phyloP scores from a whole-genome alignment of 2,329 filamentous ascomycete species.

The Leptographium wingfieldii region DNA sequence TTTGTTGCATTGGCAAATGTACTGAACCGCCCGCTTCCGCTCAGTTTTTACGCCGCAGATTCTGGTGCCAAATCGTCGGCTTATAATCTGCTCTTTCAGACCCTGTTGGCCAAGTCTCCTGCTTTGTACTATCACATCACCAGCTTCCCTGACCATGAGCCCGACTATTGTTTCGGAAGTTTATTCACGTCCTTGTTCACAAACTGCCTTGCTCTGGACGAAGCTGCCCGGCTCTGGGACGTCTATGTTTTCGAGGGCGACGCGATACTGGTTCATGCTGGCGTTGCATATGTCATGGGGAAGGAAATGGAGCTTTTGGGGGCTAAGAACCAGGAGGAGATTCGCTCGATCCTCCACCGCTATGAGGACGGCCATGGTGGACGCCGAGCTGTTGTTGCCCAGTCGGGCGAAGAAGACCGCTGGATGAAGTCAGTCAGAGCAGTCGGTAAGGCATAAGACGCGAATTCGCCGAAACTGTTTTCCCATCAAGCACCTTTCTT shows the following conservation, averaged over 20 bases:
- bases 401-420: slow-evolving; percentile 34
- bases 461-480: not conserved
- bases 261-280: slow-evolving; percentile 54
- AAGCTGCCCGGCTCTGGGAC: slow-evolving; percentile 65
- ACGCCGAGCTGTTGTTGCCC: slow-evolving; percentile 24
- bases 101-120: slow-evolving; percentile 50
- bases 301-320: slow-evolving; percentile 39
- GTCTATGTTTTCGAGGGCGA: slow-evolving; percentile 77
- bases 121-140: slow-evolving; percentile 53
- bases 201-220: slow-evolving; percentile 49
- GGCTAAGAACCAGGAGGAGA: slow-evolving; percentile 30
- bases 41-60: slow-evolving; percentile 65
- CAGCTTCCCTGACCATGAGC: slow-evolving; percentile 30
- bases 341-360: slow-evolving; percentile 25
- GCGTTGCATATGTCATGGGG: slow-evolving; percentile 50
- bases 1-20: slow-evolving; percentile 67
- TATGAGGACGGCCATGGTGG: slow-evolving; percentile 8
- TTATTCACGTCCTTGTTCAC: slow-evolving; percentile 57
- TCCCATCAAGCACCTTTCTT: not conserved
- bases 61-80: slow-evolving; percentile 53
- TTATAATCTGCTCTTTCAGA: slow-evolving; percentile 57
- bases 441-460: slow-evolving; percentile 16
- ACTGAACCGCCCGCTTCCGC: slow-evolving; percentile 60
- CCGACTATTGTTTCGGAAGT: slow-evolving; percentile 42
- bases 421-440: slow-evolving; percentile 29